A percentile compares a stretch with the other conserved stretches of the same genome.
These are phyloP conservation scores for Mycena galopus DNA, from an alignment of 768 basidiomycete genomes.

Conservation along the genomic window DNA sequence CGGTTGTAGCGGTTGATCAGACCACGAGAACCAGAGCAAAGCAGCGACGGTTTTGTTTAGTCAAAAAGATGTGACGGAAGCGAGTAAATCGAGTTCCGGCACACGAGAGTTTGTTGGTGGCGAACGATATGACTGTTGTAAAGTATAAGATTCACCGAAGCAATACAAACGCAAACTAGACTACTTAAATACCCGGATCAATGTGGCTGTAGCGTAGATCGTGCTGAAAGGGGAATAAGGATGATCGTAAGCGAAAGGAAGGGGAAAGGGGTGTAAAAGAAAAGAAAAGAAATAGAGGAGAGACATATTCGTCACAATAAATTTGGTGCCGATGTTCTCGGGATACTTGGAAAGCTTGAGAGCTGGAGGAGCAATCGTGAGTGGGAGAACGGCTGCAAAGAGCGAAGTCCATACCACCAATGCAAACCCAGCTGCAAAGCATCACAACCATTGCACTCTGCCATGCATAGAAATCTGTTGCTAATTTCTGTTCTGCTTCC, in stretches of 20 bases:
- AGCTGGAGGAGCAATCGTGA: slow-evolving; percentile 9
- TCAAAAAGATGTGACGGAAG: neutral
- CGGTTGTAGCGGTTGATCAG: neutral
- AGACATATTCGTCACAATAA: too few species aligned
- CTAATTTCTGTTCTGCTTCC: slow-evolving; percentile 8
- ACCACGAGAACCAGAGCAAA: neutral
- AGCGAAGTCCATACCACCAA: slow-evolving; percentile 17
- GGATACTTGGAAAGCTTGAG: slow-evolving; percentile 17
- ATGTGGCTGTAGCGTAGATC: too few species aligned
- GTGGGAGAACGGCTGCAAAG: neutral
- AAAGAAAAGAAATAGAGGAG: too few species aligned
- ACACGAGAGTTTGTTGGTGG: neutral
- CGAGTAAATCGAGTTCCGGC: neutral
- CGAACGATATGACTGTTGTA: neutral
- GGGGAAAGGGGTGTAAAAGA: too few species aligned
- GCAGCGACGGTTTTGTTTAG: neutral
- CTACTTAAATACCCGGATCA: too few species aligned
- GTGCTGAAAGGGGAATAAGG: too few species aligned
- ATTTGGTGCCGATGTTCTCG: slow-evolving; percentile 17
- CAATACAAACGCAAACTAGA: neutral
- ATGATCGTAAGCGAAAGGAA: too few species aligned
- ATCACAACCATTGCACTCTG: slow-evolving; percentile 17
- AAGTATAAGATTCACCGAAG: neutral
- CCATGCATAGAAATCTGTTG: slow-evolving; percentile 22
- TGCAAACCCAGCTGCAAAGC: slow-evolving; percentile 21